These are phyloP conservation scores for Colletotrichum magnum DNA, from an alignment of 2,329 filamentous ascomycete species.

Conservation along the genomic window DNA sequence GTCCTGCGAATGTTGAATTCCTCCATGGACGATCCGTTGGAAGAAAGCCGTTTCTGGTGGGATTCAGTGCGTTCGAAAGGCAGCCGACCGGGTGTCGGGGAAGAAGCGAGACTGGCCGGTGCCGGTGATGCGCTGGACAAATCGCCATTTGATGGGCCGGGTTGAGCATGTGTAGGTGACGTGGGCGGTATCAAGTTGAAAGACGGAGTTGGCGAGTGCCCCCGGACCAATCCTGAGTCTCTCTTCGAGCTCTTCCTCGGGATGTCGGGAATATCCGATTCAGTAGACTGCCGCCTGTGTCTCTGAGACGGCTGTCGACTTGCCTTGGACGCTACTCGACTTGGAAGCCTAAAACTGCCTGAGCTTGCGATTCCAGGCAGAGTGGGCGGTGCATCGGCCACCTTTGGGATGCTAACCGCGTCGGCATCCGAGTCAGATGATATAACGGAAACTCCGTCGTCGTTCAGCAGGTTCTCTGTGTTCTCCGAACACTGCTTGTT, in stretches of 20 bases:
- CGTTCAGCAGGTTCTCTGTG: constrained; percentile 58
- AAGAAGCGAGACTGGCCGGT: constrained; percentile 16
- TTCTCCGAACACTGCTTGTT: constrained; percentile 29
- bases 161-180: constrained; percentile 28
- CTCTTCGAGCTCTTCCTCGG: constrained; percentile 82
- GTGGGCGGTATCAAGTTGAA: constrained; percentile 48
- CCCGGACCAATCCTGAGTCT: constrained; percentile 59
- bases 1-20: constrained; percentile 57
- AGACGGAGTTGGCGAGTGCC: constrained; percentile 52
- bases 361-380: constrained; percentile 73
- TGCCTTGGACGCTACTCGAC: constrained; percentile 72
- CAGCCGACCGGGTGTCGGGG: constrained; percentile 47
- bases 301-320: constrained; percentile 57
- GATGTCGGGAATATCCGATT: constrained; percentile 67
- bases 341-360: constrained; percentile 74
- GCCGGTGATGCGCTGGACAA: not conserved
- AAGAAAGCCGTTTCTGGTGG: constrained; percentile 62
- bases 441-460: constrained; percentile 59
- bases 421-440: constrained; percentile 59
- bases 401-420: constrained; percentile 54
- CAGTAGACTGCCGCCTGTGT: constrained; percentile 49
- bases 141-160: constrained; percentile 33
- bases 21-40: constrained; percentile 63
- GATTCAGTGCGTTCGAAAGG: constrained; percentile 72
- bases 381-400: constrained; percentile 67